Base-by-base conservation (phyloP, 2,329 filamentous ascomycete genomes). In the Tolypocladium tundrense region DNA sequence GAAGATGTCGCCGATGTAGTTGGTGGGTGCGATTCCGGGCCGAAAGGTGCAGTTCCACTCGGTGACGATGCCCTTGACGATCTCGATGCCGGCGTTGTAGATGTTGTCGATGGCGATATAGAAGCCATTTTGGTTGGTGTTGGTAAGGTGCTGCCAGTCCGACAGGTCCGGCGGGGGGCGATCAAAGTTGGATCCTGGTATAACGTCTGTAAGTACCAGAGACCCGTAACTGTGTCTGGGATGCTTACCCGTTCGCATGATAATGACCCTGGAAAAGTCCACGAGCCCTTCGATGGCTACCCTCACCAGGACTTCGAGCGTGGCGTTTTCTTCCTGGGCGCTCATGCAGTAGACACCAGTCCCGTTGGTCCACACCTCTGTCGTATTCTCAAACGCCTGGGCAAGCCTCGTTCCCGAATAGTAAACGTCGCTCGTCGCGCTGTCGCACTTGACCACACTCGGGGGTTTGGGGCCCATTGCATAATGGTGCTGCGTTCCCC, bases 1-100 rank as follows among this genome's bases (percentile, higher is more conserved):
- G 62, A 89, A 86, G 57, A 90, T 85, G 66, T 89, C 86, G 7
- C 87, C 87, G 42, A 90, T 72, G 64, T 90, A 90, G 65, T 89
- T 89, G 1, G 67, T 73, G 0, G 86, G 72, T 60, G 73, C 67
- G 43, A 90, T 70, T 3, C 88, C 88, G 1, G 67, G 61, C 41
- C 75, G 70, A 63, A 85, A 90, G 0, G 73, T 84, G 16, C 68
- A 68, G 45, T 85, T 72, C 88, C 88, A 91, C 4, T 74, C 77
- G 0, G 68, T 59, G 14, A 89, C 59, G 58, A 91, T 86, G 1
- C 85, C 86, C 62, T 79, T 74, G 14, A 88, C 78, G 37, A 91
- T 84, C 65, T 84, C 75, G 4, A 86, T 75, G 1, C 87, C 88
- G 0, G 85, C 86, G 6, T 77, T 72, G 70, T 83, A 90, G 52